Base-by-base conservation (phyloP, 345 rosid species). In the Litchi chinensis region DNA sequence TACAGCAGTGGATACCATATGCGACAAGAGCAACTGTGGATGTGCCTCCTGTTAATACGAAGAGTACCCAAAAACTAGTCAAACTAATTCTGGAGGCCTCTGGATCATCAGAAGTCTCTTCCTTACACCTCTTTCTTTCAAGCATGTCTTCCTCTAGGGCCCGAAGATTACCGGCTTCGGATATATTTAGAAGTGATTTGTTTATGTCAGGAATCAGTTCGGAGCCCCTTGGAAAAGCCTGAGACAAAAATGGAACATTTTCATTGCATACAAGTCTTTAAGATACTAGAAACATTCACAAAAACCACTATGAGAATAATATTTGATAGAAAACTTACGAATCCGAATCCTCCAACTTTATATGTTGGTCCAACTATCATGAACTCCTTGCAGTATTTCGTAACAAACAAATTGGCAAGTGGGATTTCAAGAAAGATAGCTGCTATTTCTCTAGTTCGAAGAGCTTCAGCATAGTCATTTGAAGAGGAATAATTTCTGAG, bases 321-420 rank as follows among this genome's bases (percentile, higher is more conserved):
- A 32, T 32, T 32, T 5, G 15, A 39, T n/a, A 16, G 15, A 10
- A 4, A 26, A 60, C 74, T 78, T 74, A 79, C 82, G 37, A 73
- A 79, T 44, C 82, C 82, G 63, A 79, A 74, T 24, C 82, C 82
- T 41, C 70, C 82, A 32, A 26, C 15, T 68, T 74, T 43, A 64
- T 26, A 79, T 19, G 78, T 65, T 19, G 82, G 82, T 28, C 82
- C 82, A 16, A 63, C 62, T 13, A 18, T 10, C 16, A 56, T 75
- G 28, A 63, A 79, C 22, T 60, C 74, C 8, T 46, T n/a, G 52
- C 78, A 68, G 46, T 79, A 41, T 10, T 28, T 74, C 0, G 78
- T 68, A 8, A 68, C 50, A 40, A 79, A 79, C 44, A 79, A 26
- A 59, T 74, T 74, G 52, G 82, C 82, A 16, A 73, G 4, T 13